phyloP scores from a whole-genome alignment of 305 asterid species.

The Fraxinus nigra region DNA sequence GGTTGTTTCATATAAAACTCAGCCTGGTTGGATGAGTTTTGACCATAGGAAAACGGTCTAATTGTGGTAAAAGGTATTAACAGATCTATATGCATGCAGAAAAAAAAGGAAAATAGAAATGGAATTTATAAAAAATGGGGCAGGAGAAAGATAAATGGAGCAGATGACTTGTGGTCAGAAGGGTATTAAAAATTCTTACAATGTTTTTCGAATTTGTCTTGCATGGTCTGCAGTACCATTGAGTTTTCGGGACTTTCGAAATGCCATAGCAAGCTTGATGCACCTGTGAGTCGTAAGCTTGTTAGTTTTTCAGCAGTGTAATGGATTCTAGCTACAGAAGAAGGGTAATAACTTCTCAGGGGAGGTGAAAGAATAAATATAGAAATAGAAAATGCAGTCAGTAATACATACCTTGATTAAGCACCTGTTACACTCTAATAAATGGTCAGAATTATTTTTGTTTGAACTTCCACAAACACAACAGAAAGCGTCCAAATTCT shows the following conservation, averaged over 20 bases:
- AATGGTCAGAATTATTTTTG: constrained; percentile 34
- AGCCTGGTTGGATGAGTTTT: not conserved
- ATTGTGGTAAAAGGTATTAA: not conserved
- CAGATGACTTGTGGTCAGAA: not conserved
- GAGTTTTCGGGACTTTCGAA: constrained; percentile 26
- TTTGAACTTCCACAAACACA: constrained; percentile 45
- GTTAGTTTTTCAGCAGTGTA: constrained; percentile 15
- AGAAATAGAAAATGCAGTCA: constrained; percentile 15
- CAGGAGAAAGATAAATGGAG: not conserved
- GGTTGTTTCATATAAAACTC: not conserved
- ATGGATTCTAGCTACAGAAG: constrained; percentile 10
- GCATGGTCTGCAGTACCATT: constrained; percentile 37
- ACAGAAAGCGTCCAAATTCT: constrained; percentile 27
- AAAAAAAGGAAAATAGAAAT: not conserved
- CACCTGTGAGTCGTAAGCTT: constrained; percentile 25
- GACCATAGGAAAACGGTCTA: not conserved
- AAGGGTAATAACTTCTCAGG: not conserved
- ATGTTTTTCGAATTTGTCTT: constrained; percentile 25
- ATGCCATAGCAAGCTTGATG: constrained; percentile 38
- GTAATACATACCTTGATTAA: constrained; percentile 41
- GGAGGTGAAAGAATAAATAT: constrained; percentile 3
- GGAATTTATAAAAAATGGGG: not conserved
- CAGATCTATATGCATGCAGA: not conserved
- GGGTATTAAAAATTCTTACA: constrained; percentile 18
- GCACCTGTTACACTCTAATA: constrained; percentile 40